These are phyloP conservation scores for Narthecium ossifragum DNA, from an alignment of 106 monocot species.

Conservation along the genomic window DNA sequence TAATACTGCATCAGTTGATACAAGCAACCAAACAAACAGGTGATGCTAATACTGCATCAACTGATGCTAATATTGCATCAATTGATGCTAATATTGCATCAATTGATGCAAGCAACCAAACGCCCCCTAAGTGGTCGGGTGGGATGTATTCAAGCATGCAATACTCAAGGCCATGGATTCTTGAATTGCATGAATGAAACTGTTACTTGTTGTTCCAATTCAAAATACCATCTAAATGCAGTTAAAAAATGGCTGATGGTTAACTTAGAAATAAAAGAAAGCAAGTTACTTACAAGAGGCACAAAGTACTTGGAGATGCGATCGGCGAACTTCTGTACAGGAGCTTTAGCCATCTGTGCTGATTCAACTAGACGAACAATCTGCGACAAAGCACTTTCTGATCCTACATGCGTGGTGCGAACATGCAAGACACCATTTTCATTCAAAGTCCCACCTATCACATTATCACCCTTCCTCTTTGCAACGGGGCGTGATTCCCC, in stretches of 20 bases:
- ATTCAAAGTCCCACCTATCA: conserved; percentile 88
- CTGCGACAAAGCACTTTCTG: conserved; percentile 73
- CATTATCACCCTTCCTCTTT: conserved; percentile 68
- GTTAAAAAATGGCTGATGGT: not conserved
- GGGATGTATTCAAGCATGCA: too few relatives aligned
- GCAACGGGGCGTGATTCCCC: conserved; percentile 78
- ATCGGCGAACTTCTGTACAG: conserved; percentile 85
- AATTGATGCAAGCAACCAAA: too few relatives aligned
- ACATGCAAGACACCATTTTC: conserved; percentile 89
- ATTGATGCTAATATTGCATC: too few relatives aligned
- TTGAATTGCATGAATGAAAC: too few relatives aligned
- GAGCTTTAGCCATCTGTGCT: conserved; percentile 94
- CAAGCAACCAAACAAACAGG: too few relatives aligned
- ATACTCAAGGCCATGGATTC: too few relatives aligned
- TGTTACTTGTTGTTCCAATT: too few relatives aligned
- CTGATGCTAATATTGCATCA: too few relatives aligned
- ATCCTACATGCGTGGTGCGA: conserved; percentile 64
- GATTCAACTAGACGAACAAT: conserved; percentile 88
- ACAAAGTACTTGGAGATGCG: conserved; percentile 87
- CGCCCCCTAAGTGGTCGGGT: too few relatives aligned
- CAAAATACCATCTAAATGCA: not conserved
- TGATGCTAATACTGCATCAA: too few relatives aligned
- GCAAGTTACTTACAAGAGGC: conserved; percentile 51
- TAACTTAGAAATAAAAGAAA: not conserved
- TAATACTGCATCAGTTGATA: too few relatives aligned